Conservation (phyloP, 139 green algal species). For the Astrephomene gubernaculifera region DNA sequence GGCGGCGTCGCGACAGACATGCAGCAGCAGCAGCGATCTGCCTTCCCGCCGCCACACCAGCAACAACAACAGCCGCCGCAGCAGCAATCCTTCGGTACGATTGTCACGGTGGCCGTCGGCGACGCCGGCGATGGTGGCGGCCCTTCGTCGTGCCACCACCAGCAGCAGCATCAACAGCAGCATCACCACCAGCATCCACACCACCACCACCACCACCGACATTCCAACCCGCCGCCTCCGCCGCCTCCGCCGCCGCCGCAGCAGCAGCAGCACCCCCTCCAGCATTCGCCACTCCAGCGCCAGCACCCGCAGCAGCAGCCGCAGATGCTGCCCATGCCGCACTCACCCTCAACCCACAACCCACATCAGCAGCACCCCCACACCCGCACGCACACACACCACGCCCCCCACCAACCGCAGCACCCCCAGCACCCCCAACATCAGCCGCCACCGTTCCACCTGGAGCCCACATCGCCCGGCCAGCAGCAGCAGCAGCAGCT, state of each 20-base stretch:
- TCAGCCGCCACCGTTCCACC: neutral
- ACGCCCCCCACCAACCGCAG: neutral
- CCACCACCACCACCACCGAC: neutral
- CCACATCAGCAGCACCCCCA: neutral
- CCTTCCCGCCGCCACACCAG: neutral
- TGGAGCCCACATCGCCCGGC: too few species aligned
- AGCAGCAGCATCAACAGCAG: neutral
- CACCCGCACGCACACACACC: neutral
- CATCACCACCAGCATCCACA: neutral
- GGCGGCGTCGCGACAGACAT: neutral
- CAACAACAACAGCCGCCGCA: neutral
- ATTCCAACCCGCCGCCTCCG: neutral
- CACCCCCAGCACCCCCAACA: neutral
- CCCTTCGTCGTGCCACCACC: too few species aligned
- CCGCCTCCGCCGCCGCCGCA: neutral
- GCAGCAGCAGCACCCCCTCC: neutral
- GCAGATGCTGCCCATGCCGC: neutral
- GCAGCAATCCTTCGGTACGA: too few species aligned
- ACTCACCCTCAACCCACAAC: too few species aligned
- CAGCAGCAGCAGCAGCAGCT: neutral
- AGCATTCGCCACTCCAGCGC: neutral
- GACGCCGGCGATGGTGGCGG: too few species aligned
- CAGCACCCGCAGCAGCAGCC: neutral
- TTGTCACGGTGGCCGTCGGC: too few species aligned
- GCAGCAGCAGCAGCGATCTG: neutral